Base-by-base conservation (phyloP, 2,329 filamentous ascomycete genomes). In the Fusarium ramigenum region DNA sequence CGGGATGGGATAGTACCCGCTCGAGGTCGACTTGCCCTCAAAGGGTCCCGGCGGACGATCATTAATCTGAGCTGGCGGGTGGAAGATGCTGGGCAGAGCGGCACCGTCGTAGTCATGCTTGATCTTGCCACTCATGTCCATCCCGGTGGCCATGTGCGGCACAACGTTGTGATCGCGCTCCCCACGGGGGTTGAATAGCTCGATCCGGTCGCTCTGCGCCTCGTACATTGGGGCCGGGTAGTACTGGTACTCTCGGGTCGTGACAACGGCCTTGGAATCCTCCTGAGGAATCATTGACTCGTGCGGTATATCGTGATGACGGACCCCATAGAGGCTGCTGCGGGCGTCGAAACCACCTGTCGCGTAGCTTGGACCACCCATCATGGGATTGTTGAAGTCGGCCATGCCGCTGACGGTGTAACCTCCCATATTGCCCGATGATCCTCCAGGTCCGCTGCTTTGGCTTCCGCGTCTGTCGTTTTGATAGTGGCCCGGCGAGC, bases 401-500 rank as follows among this genome's bases (percentile, higher is more conserved):
- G 72, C 53, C 54, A 82, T 77, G 28, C 67, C 69, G 42, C 75
- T 69, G 54, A 79, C 74, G 15, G 72, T 64, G 53, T 78, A 82
- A n/a, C 84, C 84, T 23, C 90, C 87, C 73, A 89, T 86, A 46
- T 87, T 88, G 28, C 91, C 89, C 42, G 90, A 89, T 2, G 91
- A 90, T 19, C 93, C 92, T 63, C 87, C 87, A 5, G 87, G 86
- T 5, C 93, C 92, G 77, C 92, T 93, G 76, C 91, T 90, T 6
- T 91, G 87, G 79, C 91, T 93, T 59, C 90, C 87, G 61, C 91
- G 88, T 71, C 92, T 85, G 73, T 92, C 91, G 49, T 92, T 90
- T 78, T 93, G 91, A 81, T 95, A 95, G 78, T 95, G 94, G 4
- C 93, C 93, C 0, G 93, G 93, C 12, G 93, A 95, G 32, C 93